Evolutionary conservation across 176 grass and related monocot genomes (phyloP).

Genomic region (barley (Hordeum vulgare)): MorexV3_pseudomolecules_assembly NC_058524.1:186394372-186394871

Average conservation of each 20-base stretch:
- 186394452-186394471: neutral
- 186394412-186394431: neutral
- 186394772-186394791: neutral
- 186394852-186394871: neutral
- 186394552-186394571: neutral
- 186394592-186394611: neutral
- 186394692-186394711: conserved; percentile 1
- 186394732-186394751: neutral
- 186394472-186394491: neutral
- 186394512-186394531: neutral
- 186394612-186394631: neutral
- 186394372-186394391: neutral
- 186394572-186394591: neutral
- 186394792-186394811: neutral
- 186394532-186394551: neutral
- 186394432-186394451: neutral
- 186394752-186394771: neutral
- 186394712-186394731: neutral
- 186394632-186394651: neutral
- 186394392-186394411: neutral
- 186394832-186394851: neutral
- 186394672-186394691: neutral
- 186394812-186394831: neutral
- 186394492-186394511: neutral
- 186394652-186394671: neutral